A percentile compares a stretch with the other conserved stretches of the same genome.
Conservation (phyloP, 164 flowering plant genomes). For the Vitis rupestris region DNA sequence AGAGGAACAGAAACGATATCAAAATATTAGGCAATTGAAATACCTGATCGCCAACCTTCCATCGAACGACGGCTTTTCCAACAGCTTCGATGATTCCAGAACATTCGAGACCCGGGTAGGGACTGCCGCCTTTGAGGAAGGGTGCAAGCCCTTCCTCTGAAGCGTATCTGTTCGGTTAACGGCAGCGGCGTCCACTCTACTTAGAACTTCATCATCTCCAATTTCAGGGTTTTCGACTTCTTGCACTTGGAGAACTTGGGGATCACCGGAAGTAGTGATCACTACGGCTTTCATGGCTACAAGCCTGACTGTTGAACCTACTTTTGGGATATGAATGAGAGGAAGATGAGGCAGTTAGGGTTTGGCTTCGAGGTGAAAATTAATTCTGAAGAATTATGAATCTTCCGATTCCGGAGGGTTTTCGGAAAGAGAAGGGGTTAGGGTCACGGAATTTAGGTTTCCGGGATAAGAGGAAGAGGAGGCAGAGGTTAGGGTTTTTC, state of each 20-base stretch:
- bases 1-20: too few species aligned
- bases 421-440: too few species aligned
- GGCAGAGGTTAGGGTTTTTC: too few species aligned
- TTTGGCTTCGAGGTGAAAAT: too few species aligned
- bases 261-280: conserved; percentile 68
- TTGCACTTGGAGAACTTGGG: conserved; percentile 70
- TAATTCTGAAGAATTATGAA: too few species aligned
- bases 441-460: too few species aligned
- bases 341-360: too few species aligned
- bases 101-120: conserved; percentile 79
- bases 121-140: conserved; percentile 74
- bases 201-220: conserved; percentile 71
- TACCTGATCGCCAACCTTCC: conserved; percentile 91
- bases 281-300: conserved; percentile 75
- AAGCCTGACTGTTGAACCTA: too few species aligned
- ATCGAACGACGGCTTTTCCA: conserved; percentile 65
- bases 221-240: conserved; percentile 75
- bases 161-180: conserved; percentile 75
- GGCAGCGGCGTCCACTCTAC: conserved; percentile 72
- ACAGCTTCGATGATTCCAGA: conserved; percentile 74
- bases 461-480: too few species aligned
- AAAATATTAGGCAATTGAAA: background rate
- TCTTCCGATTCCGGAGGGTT: too few species aligned
- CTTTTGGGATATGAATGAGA: too few species aligned
- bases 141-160: conserved; percentile 62